phyloP scores from a whole-genome alignment of 768 basidiomycete genomes.

The Sporobolomyces roseus region DNA sequence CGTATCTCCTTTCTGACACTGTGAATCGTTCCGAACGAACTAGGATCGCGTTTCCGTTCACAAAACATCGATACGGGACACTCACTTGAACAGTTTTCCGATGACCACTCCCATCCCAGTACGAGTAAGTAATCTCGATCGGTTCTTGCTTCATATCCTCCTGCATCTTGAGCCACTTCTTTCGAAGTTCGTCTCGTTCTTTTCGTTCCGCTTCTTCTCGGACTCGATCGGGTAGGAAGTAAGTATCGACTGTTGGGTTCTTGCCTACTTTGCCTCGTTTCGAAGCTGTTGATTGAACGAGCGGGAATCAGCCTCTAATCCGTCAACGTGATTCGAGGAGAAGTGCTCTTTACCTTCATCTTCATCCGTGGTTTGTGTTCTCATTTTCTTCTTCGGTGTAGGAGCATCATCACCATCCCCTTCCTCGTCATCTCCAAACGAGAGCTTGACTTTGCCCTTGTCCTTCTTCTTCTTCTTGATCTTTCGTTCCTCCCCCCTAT shows the following conservation, averaged over 20 bases:
- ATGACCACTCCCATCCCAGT: conserved; percentile 98
- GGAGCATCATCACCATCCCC: conserved; percentile 38
- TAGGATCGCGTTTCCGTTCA: not conserved
- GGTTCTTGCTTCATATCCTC: conserved; percentile 56
- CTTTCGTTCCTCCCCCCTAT: conserved; percentile 42
- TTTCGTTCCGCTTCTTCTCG: conserved; percentile 87
- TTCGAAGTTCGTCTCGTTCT: conserved; percentile 79
- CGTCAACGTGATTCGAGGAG: too few species aligned
- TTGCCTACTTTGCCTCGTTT: conserved; percentile 83
- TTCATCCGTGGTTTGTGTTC: conserved; percentile 1
- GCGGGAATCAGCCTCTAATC: too few species aligned
- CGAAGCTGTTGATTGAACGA: too few species aligned
- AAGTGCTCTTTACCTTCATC: conserved; percentile 3
- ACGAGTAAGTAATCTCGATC: conserved; percentile 92
- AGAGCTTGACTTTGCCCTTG: conserved; percentile 76
- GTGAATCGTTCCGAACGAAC: conserved; percentile 12
- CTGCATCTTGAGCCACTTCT: conserved; percentile 78
- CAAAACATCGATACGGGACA: conserved; percentile 30
- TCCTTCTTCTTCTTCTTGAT: conserved; percentile 85
- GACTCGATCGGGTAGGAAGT: conserved; percentile 95
- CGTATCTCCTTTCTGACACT: conserved; percentile 97
- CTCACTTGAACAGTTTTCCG: conserved; percentile 82
- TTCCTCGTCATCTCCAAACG: conserved; percentile 78
- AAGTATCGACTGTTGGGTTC: conserved; percentile 94
- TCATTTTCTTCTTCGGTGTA: conserved; percentile 21